These are phyloP conservation scores for Clathrus columnatus DNA, from an alignment of 768 basidiomycete genomes.

Conservation along the genomic window DNA sequence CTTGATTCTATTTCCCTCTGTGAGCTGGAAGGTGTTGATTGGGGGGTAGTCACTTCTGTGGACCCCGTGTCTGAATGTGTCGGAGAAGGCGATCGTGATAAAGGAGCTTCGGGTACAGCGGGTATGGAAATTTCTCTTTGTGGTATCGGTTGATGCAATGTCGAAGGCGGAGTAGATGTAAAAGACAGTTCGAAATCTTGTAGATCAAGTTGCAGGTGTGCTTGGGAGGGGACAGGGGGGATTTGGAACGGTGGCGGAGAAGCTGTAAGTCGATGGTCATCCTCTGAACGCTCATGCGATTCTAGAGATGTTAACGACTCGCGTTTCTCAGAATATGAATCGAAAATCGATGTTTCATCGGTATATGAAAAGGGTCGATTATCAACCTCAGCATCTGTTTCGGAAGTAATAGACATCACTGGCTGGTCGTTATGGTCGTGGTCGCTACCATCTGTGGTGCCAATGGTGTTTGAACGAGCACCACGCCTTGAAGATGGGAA, in stretches of 20 bases:
- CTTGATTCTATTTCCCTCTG: background rate
- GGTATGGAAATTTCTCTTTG: slow-evolving; percentile 14
- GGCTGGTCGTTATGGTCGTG: slow-evolving; percentile 50
- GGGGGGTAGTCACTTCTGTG: slow-evolving; percentile 12
- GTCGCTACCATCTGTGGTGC: slow-evolving; percentile 34
- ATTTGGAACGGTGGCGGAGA: slow-evolving; percentile 31
- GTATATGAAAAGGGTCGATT: slow-evolving; percentile 65
- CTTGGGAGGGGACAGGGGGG: slow-evolving; percentile 7
- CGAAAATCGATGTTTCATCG: slow-evolving; percentile 77
- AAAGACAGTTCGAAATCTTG: background rate
- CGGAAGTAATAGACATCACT: slow-evolving; percentile 28
- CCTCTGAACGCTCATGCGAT: slow-evolving; percentile 6
- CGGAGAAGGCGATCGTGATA: slow-evolving; percentile 50
- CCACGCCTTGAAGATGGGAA: slow-evolving; percentile 50
- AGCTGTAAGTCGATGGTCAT: background rate
- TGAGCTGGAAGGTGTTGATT: slow-evolving; percentile 1
- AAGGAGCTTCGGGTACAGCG: slow-evolving; percentile 22
- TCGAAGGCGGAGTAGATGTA: background rate
- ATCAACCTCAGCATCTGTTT: slow-evolving; percentile 37
- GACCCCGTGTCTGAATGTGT: slow-evolving; percentile 5
- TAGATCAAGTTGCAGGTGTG: slow-evolving; percentile 5
- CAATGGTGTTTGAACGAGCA: slow-evolving; percentile 20
- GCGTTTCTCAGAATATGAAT: slow-evolving; percentile 53
- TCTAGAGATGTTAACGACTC: slow-evolving; percentile 13
- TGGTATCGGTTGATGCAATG: slow-evolving; percentile 9